Conservation (phyloP, 257 asterid species). For the Rehmannia glutinosa region DNA sequence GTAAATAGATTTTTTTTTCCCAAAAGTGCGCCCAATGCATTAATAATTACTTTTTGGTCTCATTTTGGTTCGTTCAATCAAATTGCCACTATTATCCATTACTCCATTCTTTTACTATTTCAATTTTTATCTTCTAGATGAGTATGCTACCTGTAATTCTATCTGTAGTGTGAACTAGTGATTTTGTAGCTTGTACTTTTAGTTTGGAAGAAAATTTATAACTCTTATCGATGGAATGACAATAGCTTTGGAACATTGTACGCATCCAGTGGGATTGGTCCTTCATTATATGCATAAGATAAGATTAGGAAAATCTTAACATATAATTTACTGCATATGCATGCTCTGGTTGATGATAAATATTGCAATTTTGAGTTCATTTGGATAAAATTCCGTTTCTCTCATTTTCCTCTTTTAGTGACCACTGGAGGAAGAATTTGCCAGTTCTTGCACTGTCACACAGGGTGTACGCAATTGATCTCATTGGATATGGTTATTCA, state of each 20-base stretch:
- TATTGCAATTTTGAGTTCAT: not conserved
- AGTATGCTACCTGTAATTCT: too few relatives aligned
- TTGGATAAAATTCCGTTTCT: not conserved
- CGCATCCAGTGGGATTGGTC: not conserved
- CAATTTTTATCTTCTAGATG: too few relatives aligned
- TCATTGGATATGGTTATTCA: slow-evolving; percentile 94
- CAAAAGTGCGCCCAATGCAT: too few relatives aligned
- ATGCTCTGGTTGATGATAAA: not conserved
- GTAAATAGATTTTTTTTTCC: too few relatives aligned
- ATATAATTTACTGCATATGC: not conserved
- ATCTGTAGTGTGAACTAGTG: too few relatives aligned
- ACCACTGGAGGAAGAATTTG: slow-evolving; percentile 94
- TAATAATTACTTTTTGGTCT: not conserved
- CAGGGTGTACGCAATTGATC: slow-evolving; percentile 90
- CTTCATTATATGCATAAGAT: not conserved
- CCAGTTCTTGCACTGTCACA: slow-evolving; percentile 76
- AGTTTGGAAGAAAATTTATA: not conserved
- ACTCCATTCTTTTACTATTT: too few relatives aligned
- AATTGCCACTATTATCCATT: not conserved
- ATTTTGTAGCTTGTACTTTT: too few relatives aligned
- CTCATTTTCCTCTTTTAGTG: slow-evolving; percentile 44
- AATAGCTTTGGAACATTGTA: not conserved
- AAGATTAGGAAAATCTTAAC: not conserved
- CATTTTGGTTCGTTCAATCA: not conserved
- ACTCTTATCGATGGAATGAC: not conserved